A percentile compares a stretch with the other conserved stretches of the same genome.
These are phyloP conservation scores for Echites panduratus DNA, from an alignment of 257 asterid genomes.

Conservation along the genomic window DNA sequence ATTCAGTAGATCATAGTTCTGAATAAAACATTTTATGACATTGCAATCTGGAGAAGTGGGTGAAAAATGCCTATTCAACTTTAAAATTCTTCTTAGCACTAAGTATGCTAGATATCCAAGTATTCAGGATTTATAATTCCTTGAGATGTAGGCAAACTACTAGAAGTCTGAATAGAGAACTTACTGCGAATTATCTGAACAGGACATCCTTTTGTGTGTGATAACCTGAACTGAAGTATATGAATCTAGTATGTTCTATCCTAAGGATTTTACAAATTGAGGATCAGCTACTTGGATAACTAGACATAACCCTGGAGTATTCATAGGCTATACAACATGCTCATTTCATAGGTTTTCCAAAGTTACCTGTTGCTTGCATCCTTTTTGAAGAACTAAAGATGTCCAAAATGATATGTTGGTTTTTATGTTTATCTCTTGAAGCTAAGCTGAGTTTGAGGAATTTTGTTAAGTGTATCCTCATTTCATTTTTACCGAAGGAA, in stretches of 20 bases:
- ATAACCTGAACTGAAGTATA: neutral
- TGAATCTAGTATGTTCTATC: neutral
- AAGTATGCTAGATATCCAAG: neutral
- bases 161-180: neutral
- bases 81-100: neutral
- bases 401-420: neutral
- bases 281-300: neutral
- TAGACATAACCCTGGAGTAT: neutral
- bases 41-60: neutral
- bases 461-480: neutral
- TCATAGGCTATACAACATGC: neutral
- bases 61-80: neutral
- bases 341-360: neutral
- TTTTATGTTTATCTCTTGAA: neutral
- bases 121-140: neutral
- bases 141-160: neutral
- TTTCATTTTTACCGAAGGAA: neutral
- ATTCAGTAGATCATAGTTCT: neutral
- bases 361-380: neutral
- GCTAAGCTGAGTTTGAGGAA: neutral
- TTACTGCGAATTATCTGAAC: neutral
- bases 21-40: neutral
- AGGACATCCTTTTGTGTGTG: neutral
- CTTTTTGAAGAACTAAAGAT: neutral
- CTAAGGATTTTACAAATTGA: neutral